Percentiles rank a stretch among this genome's conserved stretches.
Conservation (phyloP, 2,329 filamentous ascomycete genomes). For the Trichophyton mentagrophytes region DNA sequence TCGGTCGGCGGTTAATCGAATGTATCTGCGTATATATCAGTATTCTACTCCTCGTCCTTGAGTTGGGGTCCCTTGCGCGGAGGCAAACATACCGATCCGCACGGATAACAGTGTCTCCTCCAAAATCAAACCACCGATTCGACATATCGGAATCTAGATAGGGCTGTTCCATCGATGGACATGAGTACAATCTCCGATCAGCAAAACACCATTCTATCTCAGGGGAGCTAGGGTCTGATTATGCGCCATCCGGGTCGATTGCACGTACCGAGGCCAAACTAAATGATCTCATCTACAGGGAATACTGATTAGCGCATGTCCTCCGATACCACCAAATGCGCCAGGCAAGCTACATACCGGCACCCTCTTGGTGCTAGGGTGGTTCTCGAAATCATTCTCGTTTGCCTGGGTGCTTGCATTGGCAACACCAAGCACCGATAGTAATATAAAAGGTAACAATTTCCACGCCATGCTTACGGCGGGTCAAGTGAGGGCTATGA, state of each 20-base stretch:
- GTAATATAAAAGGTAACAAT: constrained; percentile 13
- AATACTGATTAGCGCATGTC: constrained; percentile 11
- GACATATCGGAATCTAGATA: constrained; percentile 98
- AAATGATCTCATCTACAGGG: constrained; percentile 65
- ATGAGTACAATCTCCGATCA: neutral
- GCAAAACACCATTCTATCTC: neutral
- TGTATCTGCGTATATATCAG: constrained; percentile 50
- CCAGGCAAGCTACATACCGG: constrained; percentile 38
- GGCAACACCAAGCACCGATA: constrained; percentile 25
- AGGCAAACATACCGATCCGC: constrained; percentile 42
- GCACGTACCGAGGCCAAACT: constrained; percentile 61
- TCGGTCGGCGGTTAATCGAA: constrained; percentile 81
- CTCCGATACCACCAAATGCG: neutral
- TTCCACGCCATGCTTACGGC: constrained; percentile 11
- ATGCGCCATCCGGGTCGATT: neutral
- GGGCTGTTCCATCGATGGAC: constrained; percentile 43
- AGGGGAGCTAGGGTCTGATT: neutral
- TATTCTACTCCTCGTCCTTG: constrained; percentile 10
- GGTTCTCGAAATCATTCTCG: constrained; percentile 34
- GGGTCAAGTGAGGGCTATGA: neutral
- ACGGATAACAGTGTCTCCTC: constrained; percentile 78
- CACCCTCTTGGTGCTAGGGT: constrained; percentile 50
- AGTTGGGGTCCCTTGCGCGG: neutral
- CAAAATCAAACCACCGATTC: constrained; percentile 98
- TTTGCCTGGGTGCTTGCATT: constrained; percentile 14